These are phyloP conservation scores for Botryotinia convoluta DNA, from an alignment of 2,329 filamentous ascomycete genomes.

Conservation along the genomic window DNA sequence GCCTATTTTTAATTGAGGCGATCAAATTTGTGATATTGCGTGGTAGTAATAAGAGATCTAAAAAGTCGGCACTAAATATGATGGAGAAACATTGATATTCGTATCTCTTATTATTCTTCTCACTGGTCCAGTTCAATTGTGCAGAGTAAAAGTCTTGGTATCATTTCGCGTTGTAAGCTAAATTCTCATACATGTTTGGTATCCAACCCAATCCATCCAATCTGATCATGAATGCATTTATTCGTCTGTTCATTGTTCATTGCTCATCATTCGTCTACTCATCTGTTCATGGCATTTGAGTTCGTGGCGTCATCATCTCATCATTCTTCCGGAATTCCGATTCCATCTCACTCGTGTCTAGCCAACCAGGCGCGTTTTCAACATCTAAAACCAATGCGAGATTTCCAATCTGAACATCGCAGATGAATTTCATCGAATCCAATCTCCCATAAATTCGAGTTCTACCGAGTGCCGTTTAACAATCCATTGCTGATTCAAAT, in stretches of 20 bases:
- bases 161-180: neutral
- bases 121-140: neutral
- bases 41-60: neutral
- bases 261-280: neutral
- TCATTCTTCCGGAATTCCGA: neutral
- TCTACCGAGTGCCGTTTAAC: neutral
- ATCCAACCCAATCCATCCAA: neutral
- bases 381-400: neutral
- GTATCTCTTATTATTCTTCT: neutral
- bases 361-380: neutral
- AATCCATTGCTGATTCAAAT: neutral
- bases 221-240: neutral
- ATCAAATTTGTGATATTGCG: neutral
- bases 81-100: neutral
- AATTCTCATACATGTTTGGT: neutral
- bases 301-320: neutral
- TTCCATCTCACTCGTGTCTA: neutral
- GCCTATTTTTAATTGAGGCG: neutral
- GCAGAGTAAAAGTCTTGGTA: neutral
- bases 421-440: neutral
- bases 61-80: neutral
- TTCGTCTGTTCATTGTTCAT: neutral
- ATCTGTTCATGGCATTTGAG: neutral
- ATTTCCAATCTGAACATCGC: neutral
- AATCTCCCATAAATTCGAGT: neutral